phyloP scores from a whole-genome alignment of 202 grass and related monocot genomes.

The Elaeis oleifera region DNA sequence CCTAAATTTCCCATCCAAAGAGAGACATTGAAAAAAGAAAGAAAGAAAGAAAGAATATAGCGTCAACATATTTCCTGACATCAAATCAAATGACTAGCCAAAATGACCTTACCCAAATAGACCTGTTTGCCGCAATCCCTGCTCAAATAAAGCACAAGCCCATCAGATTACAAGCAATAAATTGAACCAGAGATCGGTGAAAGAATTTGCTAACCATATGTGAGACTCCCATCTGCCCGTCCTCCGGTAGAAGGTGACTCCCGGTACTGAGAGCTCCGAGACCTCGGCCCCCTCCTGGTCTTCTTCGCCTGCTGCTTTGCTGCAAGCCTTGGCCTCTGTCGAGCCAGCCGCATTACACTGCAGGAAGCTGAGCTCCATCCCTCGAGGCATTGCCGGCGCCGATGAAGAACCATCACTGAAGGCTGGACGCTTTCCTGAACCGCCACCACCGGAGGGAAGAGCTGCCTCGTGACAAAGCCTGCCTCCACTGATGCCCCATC shows the following conservation, averaged over 20 bases:
- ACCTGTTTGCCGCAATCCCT: constrained; percentile 99
- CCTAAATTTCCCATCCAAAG: constrained; percentile 31
- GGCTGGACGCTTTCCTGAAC: neutral
- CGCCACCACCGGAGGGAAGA: constrained; percentile 21
- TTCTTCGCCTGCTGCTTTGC: constrained; percentile 51
- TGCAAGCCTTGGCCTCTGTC: neutral
- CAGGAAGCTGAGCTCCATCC: constrained; percentile 17
- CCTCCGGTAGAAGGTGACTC: constrained; percentile 91
- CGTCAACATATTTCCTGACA: neutral
- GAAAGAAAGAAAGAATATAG: neutral
- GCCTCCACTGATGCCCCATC: constrained; percentile 1
- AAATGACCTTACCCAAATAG: constrained; percentile 60
- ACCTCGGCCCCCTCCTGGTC: constrained; percentile 70
- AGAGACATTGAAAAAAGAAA: constrained; percentile 13
- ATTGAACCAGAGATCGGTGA: neutral
- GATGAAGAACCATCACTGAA: constrained; percentile 8
- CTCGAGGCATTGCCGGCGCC: constrained; percentile 16
- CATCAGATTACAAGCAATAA: neutral
- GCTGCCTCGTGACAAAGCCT: constrained; percentile 44
- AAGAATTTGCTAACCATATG: constrained; percentile 53
- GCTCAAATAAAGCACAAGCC: neutral
- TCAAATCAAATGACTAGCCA: neutral
- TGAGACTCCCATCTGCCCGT: constrained; percentile 95
- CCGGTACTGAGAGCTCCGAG: constrained; percentile 81
- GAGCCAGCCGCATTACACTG: neutral